A percentile compares a stretch with the other conserved stretches of the same genome.
phyloP scores from a whole-genome alignment of 148 eudicot genomes.

The Rhododendron molle region DNA sequence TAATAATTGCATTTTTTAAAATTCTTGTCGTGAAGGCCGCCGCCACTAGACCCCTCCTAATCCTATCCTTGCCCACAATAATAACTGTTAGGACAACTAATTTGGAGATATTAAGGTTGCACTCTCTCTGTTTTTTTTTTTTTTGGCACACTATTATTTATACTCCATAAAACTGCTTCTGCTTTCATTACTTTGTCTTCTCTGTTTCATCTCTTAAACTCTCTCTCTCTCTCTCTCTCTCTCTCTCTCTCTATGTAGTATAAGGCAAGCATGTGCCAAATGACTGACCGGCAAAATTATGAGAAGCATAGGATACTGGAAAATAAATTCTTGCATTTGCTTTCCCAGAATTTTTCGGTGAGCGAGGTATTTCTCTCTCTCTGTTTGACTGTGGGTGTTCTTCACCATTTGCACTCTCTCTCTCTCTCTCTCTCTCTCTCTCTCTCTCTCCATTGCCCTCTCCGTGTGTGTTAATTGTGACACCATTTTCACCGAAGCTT shows the following conservation, averaged over 20 bases:
- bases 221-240: background rate
- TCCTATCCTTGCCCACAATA: too few species aligned
- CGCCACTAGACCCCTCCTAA: too few species aligned
- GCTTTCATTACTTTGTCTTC: background rate
- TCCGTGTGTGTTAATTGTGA: background rate
- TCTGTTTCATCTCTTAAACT: background rate
- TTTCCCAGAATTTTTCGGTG: background rate
- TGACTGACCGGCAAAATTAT: background rate
- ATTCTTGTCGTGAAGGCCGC: too few species aligned
- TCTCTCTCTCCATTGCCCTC: background rate
- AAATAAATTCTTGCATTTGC: background rate
- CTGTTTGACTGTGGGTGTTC: background rate
- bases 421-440: background rate
- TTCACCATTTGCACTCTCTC: background rate
- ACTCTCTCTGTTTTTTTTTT: background rate
- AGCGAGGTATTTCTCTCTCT: background rate
- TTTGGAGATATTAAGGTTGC: background rate
- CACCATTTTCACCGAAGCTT: background rate
- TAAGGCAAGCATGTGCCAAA: background rate
- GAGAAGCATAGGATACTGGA: background rate
- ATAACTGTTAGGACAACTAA: background rate
- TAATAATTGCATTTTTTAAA: too few species aligned
- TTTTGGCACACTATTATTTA: background rate
- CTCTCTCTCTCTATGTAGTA: background rate
- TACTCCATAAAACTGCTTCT: background rate